Conservation (phyloP, 192 early-diverging fungal species). For the Podila horticola region DNA sequence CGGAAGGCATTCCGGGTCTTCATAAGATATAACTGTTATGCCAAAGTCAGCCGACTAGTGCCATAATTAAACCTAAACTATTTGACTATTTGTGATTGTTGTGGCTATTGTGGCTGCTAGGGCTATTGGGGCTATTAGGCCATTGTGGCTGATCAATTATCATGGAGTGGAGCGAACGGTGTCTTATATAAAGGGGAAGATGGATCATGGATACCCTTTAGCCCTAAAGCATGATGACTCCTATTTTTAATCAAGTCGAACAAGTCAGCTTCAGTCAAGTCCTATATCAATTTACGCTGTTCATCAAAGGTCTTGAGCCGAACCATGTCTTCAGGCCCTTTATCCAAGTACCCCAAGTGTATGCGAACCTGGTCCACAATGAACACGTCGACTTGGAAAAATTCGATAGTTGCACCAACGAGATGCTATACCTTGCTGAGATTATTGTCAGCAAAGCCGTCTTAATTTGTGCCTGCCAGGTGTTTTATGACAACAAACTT, state of each 20-base stretch:
- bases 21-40: not conserved
- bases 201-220: no score
- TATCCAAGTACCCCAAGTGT: not conserved
- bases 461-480: not conserved
- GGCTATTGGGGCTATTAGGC: no score
- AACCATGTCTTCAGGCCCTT: not conserved
- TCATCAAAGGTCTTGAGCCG: not conserved
- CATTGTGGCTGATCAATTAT: no score
- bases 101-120: no score
- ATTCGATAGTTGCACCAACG: not conserved
- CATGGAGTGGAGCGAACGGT: no score
- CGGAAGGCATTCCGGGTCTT: not conserved
- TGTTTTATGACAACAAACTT: not conserved
- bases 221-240: no score
- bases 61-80: not conserved
- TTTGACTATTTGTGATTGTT: no score
- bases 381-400: not conserved
- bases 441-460: not conserved
- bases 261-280: not conserved
- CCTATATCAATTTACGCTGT: not conserved
- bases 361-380: not conserved
- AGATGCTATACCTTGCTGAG: no score
- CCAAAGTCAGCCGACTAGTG: not conserved
- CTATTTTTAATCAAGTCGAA: not conserved
- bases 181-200: not conserved